phyloP scores from a whole-genome alignment of 352 stramenopile genomes.

The Globisporangium cylindrosporum region DNA sequence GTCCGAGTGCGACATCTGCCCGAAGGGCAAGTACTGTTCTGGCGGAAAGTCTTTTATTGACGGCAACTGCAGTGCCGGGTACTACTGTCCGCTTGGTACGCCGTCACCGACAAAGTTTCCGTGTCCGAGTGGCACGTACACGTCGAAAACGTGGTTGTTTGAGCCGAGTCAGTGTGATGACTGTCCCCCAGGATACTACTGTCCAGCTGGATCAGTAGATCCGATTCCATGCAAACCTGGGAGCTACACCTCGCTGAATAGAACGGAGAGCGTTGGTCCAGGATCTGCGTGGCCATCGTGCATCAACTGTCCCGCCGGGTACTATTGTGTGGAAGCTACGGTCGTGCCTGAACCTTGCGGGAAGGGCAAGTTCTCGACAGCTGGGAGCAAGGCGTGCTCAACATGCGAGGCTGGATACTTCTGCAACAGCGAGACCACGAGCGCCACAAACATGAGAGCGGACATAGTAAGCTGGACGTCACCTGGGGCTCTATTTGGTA shows the following conservation, averaged over 20 bases:
- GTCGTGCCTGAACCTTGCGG: slow-evolving; percentile 63
- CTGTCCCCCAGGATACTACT: slow-evolving; percentile 78
- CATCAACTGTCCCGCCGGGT: slow-evolving; percentile 74
- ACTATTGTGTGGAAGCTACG: slow-evolving; percentile 72
- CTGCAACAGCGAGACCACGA: slow-evolving; percentile 71
- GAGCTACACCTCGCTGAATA: slow-evolving; percentile 71
- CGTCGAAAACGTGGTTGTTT: slow-evolving; percentile 67
- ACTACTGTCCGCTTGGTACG: slow-evolving; percentile 90
- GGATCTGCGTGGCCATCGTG: slow-evolving; percentile 59
- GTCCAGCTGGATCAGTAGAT: slow-evolving; percentile 50
- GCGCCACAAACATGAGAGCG: slow-evolving; percentile 54
- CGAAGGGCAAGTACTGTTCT: slow-evolving; percentile 83
- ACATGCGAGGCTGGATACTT: slow-evolving; percentile 75
- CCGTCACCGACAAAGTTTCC: slow-evolving; percentile 59
- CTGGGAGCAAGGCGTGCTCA: slow-evolving; percentile 53
- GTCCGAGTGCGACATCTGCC: slow-evolving; percentile 76
- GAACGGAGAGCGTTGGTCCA: slow-evolving; percentile 62
- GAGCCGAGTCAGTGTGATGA: slow-evolving; percentile 74
- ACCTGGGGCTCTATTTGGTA: slow-evolving; percentile 58
- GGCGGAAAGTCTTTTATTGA: slow-evolving; percentile 78
- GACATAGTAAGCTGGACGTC: slow-evolving; percentile 52
- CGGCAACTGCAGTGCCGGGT: slow-evolving; percentile 62
- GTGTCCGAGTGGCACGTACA: slow-evolving; percentile 85
- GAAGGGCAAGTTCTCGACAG: slow-evolving; percentile 56
- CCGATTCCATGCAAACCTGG: slow-evolving; percentile 74